Base-by-base conservation (phyloP, 1,139 yeast genomes). In the Candida pseudoviswanathii region DNA sequence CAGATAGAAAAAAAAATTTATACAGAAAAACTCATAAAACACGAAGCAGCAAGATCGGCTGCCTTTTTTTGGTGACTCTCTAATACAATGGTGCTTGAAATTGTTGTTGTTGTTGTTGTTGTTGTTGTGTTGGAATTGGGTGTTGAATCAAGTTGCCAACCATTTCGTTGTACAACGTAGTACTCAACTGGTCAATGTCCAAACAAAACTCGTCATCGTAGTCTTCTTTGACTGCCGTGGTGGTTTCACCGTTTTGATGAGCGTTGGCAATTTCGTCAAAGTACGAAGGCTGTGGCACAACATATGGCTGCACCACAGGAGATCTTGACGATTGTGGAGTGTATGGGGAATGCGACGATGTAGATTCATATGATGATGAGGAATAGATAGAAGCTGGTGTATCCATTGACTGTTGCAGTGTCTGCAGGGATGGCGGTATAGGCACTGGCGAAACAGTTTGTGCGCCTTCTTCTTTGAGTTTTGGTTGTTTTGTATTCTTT, bases 131-230 rank as follows among this genome's bases (percentile, higher is more conserved):
- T 27, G 44, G 42, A 25, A 46, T 37, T 41, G 32, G 55, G 38
- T 49, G 55, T 47, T 51, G 50, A 40, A 45, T 57, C 56, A 54
- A 53, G 40, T 59, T 55, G 21, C 56, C 54, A 39, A 60, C 24
- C 29, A 31, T 50, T 50, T 62, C 66, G 43, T 62, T 57, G 51
- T 52, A 58, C 11, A 58, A 60, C 40, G 57, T 29, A 26, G 43
- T 58, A 52, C 67, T 69, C 60, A 75, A 67, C 59, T 76, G 81
- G 51, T 76, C 81, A 11, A 70, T 63, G 55, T 75, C 80, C 50
- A 75, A 68, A 58, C 81, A 75, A 55, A 62, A 76, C 41, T 74
- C 80, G 54, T 76, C 80, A 54, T 75, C 80, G 56, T 73, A 75
- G 54, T 75, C 79, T 10, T 68, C 51, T 7, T 41, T 43, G 3